phyloP scores from a whole-genome alignment of 345 rosid genomes.

The Citrus reticulata region DNA sequence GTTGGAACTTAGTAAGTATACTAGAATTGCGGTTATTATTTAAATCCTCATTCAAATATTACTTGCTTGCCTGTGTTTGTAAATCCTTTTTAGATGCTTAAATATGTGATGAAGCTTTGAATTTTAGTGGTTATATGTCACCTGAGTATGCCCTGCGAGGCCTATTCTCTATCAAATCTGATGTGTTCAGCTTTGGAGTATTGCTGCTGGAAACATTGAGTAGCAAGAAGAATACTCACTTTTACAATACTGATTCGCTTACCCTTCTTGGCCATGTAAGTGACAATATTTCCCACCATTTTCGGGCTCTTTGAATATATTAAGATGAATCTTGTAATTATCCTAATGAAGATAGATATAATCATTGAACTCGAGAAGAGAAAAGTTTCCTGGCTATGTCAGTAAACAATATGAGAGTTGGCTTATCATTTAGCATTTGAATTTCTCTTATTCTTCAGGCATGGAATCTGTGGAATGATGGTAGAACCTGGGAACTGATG shows the following conservation, averaged over 20 bases:
- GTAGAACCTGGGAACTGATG: too few relatives aligned
- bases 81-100: neutral
- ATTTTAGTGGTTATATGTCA: slow-evolving; percentile 11
- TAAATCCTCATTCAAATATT: neutral
- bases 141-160: slow-evolving; percentile 4
- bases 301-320: neutral
- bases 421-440: neutral
- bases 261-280: slow-evolving; percentile 18
- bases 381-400: too few relatives aligned
- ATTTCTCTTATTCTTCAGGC: too few relatives aligned
- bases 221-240: slow-evolving; percentile 4
- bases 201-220: neutral
- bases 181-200: slow-evolving; percentile 4
- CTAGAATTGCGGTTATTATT: too few relatives aligned
- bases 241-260: slow-evolving; percentile 8
- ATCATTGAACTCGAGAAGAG: neutral
- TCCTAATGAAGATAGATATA: neutral
- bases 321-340: neutral
- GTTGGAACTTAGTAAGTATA: slow-evolving; percentile 13
- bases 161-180: neutral
- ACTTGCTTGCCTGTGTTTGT: neutral
- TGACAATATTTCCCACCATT: neutral
- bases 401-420: too few relatives aligned
- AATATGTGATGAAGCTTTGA: neutral
- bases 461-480: too few relatives aligned